Evolutionary conservation across 352 stramenopile genomes (phyloP).

Genomic region (Pythium oligandrum): DNA sequence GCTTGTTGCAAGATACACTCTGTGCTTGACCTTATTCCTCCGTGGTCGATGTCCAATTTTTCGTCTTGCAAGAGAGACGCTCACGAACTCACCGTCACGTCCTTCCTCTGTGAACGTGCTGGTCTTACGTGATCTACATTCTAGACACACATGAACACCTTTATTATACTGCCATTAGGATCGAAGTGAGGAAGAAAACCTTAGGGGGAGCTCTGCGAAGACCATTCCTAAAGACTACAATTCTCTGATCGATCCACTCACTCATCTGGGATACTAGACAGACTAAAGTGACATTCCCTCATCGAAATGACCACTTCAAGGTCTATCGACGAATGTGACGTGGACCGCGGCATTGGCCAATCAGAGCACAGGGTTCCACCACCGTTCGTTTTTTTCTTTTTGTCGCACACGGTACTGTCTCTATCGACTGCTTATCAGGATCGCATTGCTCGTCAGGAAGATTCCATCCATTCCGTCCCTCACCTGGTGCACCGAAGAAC

Average conservation of each 20-base stretch:
- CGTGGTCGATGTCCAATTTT: slow-evolving; percentile 85
- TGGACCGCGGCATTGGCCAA: too few species aligned
- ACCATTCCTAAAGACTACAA: slow-evolving; percentile 81
- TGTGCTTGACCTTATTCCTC: slow-evolving; percentile 64
- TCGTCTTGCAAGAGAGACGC: slow-evolving; percentile 66
- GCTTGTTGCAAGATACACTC: slow-evolving; percentile 74
- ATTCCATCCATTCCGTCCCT: too few species aligned
- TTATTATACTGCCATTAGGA: slow-evolving; percentile 5
- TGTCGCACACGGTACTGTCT: too few species aligned
- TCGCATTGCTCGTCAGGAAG: too few species aligned
- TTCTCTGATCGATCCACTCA: slow-evolving; percentile 78
- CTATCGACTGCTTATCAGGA: too few species aligned
- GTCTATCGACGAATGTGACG: too few species aligned
- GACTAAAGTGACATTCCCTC: too few species aligned
- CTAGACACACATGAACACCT: slow-evolving; percentile 2
- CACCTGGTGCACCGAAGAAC: too few species aligned
- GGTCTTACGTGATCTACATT: slow-evolving; percentile 80
- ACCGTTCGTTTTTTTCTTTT: too few species aligned
- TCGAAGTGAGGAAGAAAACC: slow-evolving; percentile 76
- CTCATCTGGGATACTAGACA: background rate
- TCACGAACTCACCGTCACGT: slow-evolving; percentile 70
- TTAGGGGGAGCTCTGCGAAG: slow-evolving; percentile 70
- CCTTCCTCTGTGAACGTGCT: slow-evolving; percentile 49
- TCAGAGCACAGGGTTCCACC: too few species aligned
- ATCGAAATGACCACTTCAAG: too few species aligned